Conservation (phyloP, 176 grass and related monocot species). For the Saccharum officinarum region DNA sequence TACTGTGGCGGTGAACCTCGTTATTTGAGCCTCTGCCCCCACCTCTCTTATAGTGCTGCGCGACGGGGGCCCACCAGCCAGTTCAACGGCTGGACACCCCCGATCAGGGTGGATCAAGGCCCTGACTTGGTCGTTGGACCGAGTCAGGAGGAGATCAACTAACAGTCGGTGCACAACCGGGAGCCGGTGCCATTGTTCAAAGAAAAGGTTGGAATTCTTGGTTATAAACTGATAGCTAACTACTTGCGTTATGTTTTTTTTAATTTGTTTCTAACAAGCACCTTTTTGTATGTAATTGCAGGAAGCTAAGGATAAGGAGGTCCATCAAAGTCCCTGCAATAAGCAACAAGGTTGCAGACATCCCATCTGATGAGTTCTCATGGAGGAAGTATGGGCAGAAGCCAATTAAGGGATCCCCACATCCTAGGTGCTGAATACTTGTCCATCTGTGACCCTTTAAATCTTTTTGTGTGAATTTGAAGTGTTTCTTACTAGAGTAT, state of each 20-base stretch:
- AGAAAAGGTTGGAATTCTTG: conserved; percentile 74
- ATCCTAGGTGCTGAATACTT: conserved; percentile 79
- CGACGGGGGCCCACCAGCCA: no score
- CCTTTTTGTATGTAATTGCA: conserved; percentile 18
- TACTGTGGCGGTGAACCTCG: no score
- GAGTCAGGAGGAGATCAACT: no score
- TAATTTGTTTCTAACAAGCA: neutral
- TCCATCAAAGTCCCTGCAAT: conserved; percentile 97
- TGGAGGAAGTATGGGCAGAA: conserved; percentile 99
- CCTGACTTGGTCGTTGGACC: no score
- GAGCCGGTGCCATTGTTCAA: conserved; percentile 82
- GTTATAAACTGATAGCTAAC: neutral
- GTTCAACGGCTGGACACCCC: no score
- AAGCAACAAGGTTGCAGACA: conserved; percentile 94
- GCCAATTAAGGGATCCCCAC: conserved; percentile 97
- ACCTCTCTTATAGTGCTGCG: no score
- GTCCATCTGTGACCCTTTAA: neutral
- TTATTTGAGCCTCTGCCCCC: no score
- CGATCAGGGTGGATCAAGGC: no score
- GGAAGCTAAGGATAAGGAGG: conserved; percentile 88
- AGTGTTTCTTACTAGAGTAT: conserved; percentile 5
- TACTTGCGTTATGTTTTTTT: neutral
- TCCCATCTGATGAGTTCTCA: conserved; percentile 88
- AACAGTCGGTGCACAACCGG: conserved; percentile 58
- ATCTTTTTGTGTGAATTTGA: neutral